Percentiles rank a stretch among this genome's conserved stretches.
phyloP scores from a whole-genome alignment of 805 yeast genomes.

The Zygosaccharomyces kombuchaensis region DNA sequence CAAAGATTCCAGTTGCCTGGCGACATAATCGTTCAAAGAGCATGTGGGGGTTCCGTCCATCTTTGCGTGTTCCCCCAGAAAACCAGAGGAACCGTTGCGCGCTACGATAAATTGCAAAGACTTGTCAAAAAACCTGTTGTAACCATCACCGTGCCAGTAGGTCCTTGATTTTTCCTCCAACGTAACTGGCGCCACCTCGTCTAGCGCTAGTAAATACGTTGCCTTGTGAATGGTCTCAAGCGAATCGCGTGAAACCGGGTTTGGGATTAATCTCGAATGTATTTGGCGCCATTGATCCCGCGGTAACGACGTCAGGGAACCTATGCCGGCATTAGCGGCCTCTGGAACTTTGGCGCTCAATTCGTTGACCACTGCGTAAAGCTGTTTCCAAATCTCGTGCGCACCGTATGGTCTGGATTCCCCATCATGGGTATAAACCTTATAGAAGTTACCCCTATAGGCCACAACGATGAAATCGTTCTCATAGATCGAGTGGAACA shows the following conservation, averaged over 20 bases:
- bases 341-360: constrained; percentile 24
- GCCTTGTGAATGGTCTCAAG: constrained; percentile 68
- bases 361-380: constrained; percentile 48
- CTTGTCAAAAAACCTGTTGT: constrained; percentile 87
- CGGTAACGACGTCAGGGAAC: constrained; percentile 76
- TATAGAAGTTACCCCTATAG: constrained; percentile 75
- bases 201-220: constrained; percentile 78
- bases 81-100: constrained; percentile 84
- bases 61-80: constrained; percentile 92
- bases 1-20: constrained; percentile 50
- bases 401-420: constrained; percentile 39
- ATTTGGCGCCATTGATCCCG: constrained; percentile 75
- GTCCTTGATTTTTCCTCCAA: constrained; percentile 78
- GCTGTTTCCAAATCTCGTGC: constrained; percentile 51
- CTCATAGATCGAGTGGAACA: constrained; percentile 41
- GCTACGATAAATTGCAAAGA: constrained; percentile 80
- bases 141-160: constrained; percentile 95
- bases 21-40: constrained; percentile 73
- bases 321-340: constrained; percentile 48
- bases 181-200: constrained; percentile 65
- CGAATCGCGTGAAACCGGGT: constrained; percentile 58
- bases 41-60: constrained; percentile 98
- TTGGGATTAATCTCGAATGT: constrained; percentile 51
- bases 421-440: constrained; percentile 55
- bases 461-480: constrained; percentile 70